Percentiles rank a stretch among this genome's conserved stretches.
phyloP scores from a whole-genome alignment of 768 basidiomycete species.

The Suillus ampliporus region DNA sequence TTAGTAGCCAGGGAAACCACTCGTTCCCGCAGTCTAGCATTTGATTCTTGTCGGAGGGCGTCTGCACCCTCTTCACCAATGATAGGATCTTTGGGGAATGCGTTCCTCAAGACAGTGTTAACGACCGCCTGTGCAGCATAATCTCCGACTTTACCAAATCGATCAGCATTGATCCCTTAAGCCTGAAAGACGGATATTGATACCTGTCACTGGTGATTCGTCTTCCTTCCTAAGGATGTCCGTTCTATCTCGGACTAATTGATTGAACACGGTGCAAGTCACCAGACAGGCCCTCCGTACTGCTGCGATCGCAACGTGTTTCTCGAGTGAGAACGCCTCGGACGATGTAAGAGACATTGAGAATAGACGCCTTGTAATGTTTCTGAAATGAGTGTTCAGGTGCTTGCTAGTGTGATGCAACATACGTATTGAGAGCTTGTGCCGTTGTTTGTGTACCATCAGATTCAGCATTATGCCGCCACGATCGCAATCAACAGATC shows the following conservation, averaged over 20 bases:
- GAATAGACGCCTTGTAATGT: neutral
- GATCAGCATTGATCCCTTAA: slow-evolving; percentile 8
- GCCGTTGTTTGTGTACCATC: no score
- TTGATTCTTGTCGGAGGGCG: slow-evolving; percentile 63
- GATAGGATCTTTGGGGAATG: slow-evolving; percentile 87
- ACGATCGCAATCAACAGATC: neutral
- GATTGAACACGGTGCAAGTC: slow-evolving; percentile 86
- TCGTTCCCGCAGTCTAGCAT: slow-evolving; percentile 55
- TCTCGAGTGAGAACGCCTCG: slow-evolving; percentile 62
- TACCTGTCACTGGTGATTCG: slow-evolving; percentile 90
- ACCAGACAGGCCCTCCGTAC: slow-evolving; percentile 86
- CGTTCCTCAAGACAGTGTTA: slow-evolving; percentile 72
- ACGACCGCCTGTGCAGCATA: slow-evolving; percentile 94
- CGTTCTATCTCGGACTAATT: slow-evolving; percentile 65
- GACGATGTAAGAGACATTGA: slow-evolving; percentile 3
- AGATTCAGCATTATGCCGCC: no score
- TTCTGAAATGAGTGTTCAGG: slow-evolving; percentile 3
- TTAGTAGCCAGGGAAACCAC: slow-evolving; percentile 87
- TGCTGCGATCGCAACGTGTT: slow-evolving; percentile 82
- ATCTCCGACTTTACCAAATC: slow-evolving; percentile 73
- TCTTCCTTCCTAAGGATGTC: slow-evolving; percentile 92
- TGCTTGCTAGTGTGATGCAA: slow-evolving; percentile 9
- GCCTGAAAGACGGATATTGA: slow-evolving; percentile 18
- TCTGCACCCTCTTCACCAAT: slow-evolving; percentile 95
- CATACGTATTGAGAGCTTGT: no score